These are phyloP conservation scores for Diaporthe citriasiana DNA, from an alignment of 2,329 filamentous ascomycete species.

Conservation along the genomic window DNA sequence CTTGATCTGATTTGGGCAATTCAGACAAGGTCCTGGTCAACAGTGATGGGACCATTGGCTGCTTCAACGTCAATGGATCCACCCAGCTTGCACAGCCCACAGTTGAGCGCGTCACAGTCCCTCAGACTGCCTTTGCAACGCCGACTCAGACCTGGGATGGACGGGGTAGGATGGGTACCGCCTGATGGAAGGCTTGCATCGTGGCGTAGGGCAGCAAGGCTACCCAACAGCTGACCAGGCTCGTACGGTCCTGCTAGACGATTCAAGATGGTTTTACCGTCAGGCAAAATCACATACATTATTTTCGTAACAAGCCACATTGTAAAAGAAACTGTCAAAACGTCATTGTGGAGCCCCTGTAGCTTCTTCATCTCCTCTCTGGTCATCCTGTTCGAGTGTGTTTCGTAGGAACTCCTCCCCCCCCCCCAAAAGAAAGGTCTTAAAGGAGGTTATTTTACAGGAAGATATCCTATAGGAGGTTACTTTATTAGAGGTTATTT, in stretches of 20 bases:
- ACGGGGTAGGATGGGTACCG: not conserved
- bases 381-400: no score
- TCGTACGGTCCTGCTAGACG: not conserved
- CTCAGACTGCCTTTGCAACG: slow-evolving; percentile 3
- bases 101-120: not conserved
- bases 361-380: no score
- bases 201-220: not conserved
- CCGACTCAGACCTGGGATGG: slow-evolving; percentile 3
- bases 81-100: slow-evolving; percentile 5
- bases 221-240: not conserved
- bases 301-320: no score
- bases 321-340: no score
- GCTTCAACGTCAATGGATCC: slow-evolving; percentile 52
- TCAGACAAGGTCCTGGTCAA: slow-evolving; percentile 55
- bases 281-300: no score
- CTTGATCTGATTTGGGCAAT: not conserved
- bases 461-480: no score
- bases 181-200: not conserved
- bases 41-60: slow-evolving; percentile 55
- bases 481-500: no score
- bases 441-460: no score
- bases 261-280: no score
- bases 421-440: no score
- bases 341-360: no score
- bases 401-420: no score